Conservation (phyloP, 257 asterid genomes). For the Solanum paucissectum region DNA sequence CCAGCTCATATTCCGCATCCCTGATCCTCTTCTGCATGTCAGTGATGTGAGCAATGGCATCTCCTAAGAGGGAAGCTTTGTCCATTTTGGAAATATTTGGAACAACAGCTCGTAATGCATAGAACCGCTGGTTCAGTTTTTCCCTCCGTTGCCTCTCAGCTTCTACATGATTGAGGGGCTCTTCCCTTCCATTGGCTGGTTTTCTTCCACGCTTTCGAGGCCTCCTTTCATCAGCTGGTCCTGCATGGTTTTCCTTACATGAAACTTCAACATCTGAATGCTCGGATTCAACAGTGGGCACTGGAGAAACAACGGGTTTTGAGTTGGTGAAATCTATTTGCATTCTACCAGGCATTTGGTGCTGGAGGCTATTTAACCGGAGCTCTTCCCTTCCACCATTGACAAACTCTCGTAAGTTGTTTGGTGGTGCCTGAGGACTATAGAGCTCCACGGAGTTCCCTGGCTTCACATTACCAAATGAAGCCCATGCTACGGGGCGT, state of each 20-base stretch:
- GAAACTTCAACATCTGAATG: constrained; percentile 70
- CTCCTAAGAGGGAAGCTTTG: constrained; percentile 84
- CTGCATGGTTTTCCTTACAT: constrained; percentile 38
- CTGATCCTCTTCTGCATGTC: constrained; percentile 69
- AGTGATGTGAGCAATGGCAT: constrained; percentile 79
- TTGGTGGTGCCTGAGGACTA: constrained; percentile 24
- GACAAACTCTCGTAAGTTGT: constrained; percentile 14
- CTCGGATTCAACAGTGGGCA: constrained; percentile 45
- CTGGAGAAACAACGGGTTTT: constrained; percentile 28
- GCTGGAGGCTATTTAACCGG: constrained; percentile 29
- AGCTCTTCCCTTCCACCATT: constrained; percentile 42
- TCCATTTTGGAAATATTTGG: constrained; percentile 91
- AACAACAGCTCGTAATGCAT: constrained; percentile 72
- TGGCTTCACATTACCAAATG: constrained; percentile 19
- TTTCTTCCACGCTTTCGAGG: constrained; percentile 86
- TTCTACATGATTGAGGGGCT: constrained; percentile 76
- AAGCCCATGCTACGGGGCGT: constrained; percentile 29
- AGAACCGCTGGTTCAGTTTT: constrained; percentile 77
- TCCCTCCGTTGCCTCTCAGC: constrained; percentile 88
- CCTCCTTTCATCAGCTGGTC: constrained; percentile 39
- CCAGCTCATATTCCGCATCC: constrained; percentile 53
- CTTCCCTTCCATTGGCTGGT: constrained; percentile 81
- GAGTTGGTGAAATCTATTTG: constrained; percentile 57
- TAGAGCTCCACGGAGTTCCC: constrained; percentile 18
- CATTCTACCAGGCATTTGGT: constrained; percentile 38